Percentiles rank a stretch among this genome's conserved stretches.
phyloP scores from a whole-genome alignment of 805 yeast genomes.

The Saturnispora silvae region DNA sequence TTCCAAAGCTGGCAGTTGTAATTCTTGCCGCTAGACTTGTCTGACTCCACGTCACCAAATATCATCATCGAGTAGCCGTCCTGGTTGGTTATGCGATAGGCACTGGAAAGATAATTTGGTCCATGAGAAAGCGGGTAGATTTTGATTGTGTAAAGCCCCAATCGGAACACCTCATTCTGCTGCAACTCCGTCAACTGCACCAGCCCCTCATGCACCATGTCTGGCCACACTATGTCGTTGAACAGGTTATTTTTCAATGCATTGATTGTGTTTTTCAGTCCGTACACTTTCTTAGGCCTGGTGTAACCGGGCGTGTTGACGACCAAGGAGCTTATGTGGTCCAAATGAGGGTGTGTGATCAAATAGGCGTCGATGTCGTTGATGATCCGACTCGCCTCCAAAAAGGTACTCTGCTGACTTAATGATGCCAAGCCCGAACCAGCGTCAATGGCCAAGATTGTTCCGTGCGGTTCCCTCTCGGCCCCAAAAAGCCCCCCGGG shows the following conservation, averaged over 20 bases:
- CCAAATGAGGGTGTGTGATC: conserved; percentile 78
- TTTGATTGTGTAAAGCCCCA: conserved; percentile 29
- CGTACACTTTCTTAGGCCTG: conserved; percentile 36
- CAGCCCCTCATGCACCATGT: conserved; percentile 32
- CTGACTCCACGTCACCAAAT: conserved; percentile 87
- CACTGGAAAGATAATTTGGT: conserved; percentile 33
- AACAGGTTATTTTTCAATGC: conserved; percentile 48
- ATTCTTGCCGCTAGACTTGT: conserved; percentile 32
- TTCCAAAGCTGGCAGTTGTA: conserved; percentile 45
- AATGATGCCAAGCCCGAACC: conserved; percentile 41
- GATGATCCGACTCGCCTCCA: conserved; percentile 18
- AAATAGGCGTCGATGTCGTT: conserved; percentile 34
- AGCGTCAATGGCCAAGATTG: conserved; percentile 66
- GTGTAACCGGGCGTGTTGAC: conserved; percentile 56
- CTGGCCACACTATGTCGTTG: conserved; percentile 78
- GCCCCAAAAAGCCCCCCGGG: no score
- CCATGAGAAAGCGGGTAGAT: conserved; percentile 36
- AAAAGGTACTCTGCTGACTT: background rate
- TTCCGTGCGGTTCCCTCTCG: no score
- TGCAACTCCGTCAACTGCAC: conserved; percentile 18
- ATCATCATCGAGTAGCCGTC: conserved; percentile 36
- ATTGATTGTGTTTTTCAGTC: conserved; percentile 39
- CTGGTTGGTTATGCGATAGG: conserved; percentile 39
- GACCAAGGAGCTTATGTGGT: conserved; percentile 61
- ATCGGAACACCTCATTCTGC: conserved; percentile 9